These are phyloP conservation scores for Erysimum pusillum DNA, from an alignment of 441 rosid species.

Conservation along the genomic window DNA sequence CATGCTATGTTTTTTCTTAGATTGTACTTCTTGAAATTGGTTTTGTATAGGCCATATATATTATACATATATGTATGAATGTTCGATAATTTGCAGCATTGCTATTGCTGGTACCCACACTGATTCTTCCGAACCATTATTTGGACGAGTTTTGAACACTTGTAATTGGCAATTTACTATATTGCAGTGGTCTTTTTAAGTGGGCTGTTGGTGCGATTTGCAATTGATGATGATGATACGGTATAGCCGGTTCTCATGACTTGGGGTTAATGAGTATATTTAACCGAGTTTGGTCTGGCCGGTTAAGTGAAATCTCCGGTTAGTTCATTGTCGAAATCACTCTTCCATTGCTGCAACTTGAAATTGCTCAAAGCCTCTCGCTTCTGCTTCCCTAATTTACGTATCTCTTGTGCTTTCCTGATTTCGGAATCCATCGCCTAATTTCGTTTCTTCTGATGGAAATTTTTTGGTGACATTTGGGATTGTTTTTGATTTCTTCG, in stretches of 20 bases:
- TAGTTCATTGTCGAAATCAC: slow-evolving; percentile 2
- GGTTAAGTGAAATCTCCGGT: neutral
- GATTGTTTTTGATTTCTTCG: neutral
- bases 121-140: slow-evolving; percentile 26
- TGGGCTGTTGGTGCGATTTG: neutral
- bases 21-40: slow-evolving; percentile 42
- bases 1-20: slow-evolving; percentile 39
- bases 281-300: neutral
- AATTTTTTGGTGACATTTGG: neutral
- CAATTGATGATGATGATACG: neutral
- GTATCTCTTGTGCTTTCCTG: neutral
- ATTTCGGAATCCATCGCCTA: neutral
- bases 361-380: neutral
- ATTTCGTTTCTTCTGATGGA: neutral
- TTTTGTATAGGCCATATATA: slow-evolving; percentile 46
- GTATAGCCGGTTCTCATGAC: neutral
- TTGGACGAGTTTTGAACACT: neutral
- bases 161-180: slow-evolving; percentile 7
- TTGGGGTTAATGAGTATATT: neutral
- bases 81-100: slow-evolving; percentile 28
- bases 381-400: neutral
- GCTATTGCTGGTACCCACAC: slow-evolving; percentile 14
- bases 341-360: neutral
- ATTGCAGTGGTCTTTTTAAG: neutral
- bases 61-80: slow-evolving; percentile 38